A percentile compares a stretch with the other conserved stretches of the same genome.
Evolutionary conservation across 495 filamentous ascomycete genomes (phyloP).

Genomic region (Penicillium simplicissimum): DNA sequence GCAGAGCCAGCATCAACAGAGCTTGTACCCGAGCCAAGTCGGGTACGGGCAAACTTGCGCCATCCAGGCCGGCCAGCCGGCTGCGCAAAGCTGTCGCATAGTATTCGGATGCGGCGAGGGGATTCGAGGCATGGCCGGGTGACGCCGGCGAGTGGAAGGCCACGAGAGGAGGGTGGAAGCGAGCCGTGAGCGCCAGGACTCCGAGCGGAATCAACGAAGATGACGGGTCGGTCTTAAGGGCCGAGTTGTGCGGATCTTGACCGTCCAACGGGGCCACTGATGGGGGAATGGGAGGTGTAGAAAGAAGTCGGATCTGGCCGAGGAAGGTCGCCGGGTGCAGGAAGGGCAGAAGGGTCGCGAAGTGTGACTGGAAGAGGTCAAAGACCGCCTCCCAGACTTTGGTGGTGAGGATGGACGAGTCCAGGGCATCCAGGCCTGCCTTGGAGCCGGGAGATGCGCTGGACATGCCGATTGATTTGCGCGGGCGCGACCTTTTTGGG

Average conservation of each 20-base stretch:
- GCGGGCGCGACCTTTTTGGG: conserved; percentile 56
- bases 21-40: conserved; percentile 73
- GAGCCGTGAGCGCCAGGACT: conserved; percentile 75
- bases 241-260: conserved; percentile 28
- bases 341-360: conserved; percentile 79
- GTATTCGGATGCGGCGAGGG: conserved; percentile 71
- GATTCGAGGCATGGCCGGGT: conserved; percentile 52
- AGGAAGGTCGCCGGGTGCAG: conserved; percentile 75
- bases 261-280: conserved; percentile 23
- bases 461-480: conserved; percentile 49
- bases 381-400: conserved; percentile 70
- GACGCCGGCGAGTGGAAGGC: conserved; percentile 60
- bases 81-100: conserved; percentile 72
- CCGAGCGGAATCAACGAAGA: conserved; percentile 70
- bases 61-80: conserved; percentile 57
- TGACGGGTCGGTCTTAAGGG: conserved; percentile 47
- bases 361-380: conserved; percentile 81
- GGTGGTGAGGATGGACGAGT: conserved; percentile 60
- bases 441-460: conserved; percentile 38
- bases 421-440: conserved; percentile 40
- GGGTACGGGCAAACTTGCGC: conserved; percentile 54
- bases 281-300: conserved; percentile 29
- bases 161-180: conserved; percentile 71
- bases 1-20: conserved; percentile 77
- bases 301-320: conserved; percentile 54